Percentiles rank a stretch among this genome's conserved stretches.
phyloP scores from a whole-genome alignment of 208 protist genomes.

The Crithidia fasciculata region DNA sequence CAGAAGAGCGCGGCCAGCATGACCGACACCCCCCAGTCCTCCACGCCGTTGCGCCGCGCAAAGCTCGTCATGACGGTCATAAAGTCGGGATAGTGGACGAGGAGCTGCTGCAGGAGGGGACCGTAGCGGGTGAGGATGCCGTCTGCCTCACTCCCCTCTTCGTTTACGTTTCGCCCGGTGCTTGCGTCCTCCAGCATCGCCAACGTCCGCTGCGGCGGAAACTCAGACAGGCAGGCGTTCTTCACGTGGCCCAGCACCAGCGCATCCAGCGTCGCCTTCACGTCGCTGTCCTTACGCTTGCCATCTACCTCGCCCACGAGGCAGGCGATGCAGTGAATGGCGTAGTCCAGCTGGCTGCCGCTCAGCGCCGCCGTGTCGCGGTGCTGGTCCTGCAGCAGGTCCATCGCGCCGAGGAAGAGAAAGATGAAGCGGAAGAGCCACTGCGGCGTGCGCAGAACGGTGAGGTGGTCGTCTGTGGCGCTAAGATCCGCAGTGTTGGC shows the following conservation, averaged over 20 bases:
- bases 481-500: conserved; percentile 1
- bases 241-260: conserved; percentile 28
- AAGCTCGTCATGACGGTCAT: conserved; percentile 26
- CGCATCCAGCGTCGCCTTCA: conserved; percentile 24
- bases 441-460: conserved; percentile 17
- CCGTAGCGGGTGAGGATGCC: not conserved
- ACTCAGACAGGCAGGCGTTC: conserved; percentile 23
- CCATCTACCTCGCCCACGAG: conserved; percentile 24
- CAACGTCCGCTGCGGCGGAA: conserved; percentile 24
- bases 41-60: conserved; percentile 17
- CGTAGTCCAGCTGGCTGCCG: conserved; percentile 19
- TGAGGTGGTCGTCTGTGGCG: conserved; percentile 15
- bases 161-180: too few relatives aligned
- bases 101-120: conserved; percentile 17
- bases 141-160: too few relatives aligned
- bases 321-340: conserved; percentile 32
- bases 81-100: conserved; percentile 30
- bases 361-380: conserved; percentile 4
- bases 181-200: not conserved
- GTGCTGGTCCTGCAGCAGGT: conserved; percentile 19
- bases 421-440: conserved; percentile 32
- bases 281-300: conserved; percentile 23
- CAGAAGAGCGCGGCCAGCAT: conserved; percentile 29
- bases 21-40: conserved; percentile 23
- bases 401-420: conserved; percentile 32